Evolutionary conservation across 2,329 filamentous ascomycete species (phyloP).

Genomic region (Aspergillus viridinutans): DNA sequence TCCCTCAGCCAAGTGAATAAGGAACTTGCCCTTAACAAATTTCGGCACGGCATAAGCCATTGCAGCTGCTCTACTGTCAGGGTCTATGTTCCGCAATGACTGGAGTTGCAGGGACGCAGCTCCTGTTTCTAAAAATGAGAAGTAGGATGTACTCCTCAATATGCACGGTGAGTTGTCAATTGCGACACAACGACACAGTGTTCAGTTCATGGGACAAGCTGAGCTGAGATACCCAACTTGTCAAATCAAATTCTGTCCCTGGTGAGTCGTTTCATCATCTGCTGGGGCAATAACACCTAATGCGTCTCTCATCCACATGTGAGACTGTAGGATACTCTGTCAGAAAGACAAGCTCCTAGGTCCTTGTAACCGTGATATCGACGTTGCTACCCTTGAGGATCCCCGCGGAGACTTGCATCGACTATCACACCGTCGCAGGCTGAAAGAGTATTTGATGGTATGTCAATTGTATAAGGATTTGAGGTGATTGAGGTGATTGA

Average conservation of each 20-base stretch:
- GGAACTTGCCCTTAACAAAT: too few species aligned
- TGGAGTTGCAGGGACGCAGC: too few species aligned
- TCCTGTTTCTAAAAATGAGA: neutral
- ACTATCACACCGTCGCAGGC: neutral
- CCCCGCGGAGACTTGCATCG: neutral
- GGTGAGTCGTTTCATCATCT: neutral
- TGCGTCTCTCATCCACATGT: neutral
- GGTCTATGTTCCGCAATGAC: too few species aligned
- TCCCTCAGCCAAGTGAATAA: neutral
- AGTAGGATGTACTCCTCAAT: neutral
- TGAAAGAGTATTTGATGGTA: neutral
- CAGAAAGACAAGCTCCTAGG: neutral
- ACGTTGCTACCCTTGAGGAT: neutral
- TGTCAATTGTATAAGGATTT: neutral
- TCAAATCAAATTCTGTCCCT: neutral
- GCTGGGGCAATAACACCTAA: neutral
- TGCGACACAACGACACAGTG: neutral
- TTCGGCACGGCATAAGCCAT: too few species aligned
- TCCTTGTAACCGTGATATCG: neutral
- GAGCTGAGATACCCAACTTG: neutral
- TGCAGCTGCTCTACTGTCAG: too few species aligned
- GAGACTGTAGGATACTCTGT: slow-evolving; percentile 5
- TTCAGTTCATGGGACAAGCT: neutral
- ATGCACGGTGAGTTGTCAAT: neutral
- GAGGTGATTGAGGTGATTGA: neutral